Evolutionary conservation across 1,284 basidiomycete genomes (phyloP), one percentile per base, ranked within the genome.

Genomic region (Malassezia slooffiae): DNA sequence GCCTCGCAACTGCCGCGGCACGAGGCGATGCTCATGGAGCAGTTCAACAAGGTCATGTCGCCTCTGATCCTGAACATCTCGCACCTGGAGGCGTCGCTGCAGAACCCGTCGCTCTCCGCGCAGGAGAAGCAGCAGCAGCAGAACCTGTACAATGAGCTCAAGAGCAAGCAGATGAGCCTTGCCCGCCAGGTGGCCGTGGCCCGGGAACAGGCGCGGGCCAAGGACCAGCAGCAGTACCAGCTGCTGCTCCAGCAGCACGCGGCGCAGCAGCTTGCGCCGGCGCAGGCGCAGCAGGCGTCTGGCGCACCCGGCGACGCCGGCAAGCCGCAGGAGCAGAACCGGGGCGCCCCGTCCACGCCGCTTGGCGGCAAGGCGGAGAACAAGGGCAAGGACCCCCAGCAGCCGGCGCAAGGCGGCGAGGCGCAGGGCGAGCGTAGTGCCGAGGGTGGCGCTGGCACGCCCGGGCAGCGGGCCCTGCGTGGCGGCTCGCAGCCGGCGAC

Each of bases 121-220:
- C 57, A 62, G 34, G 56, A 62, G 31, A 40, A 57, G 26, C 56
- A 57, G 39, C 57, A 62, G 51, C 54, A 54, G 31, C 54, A 55
- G 21, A 58, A 55, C 28, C 48, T 48, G 22, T 43, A 57, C 36
- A 54, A 59, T 34, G 58, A 60, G 48, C 43, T 55, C 5, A 41
- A 56, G 13, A 55, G 50, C 15, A 57, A 60, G 29, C 60, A 60
- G 41, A 50, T 54, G 39, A 53, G 44, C 22, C 35, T 60, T 10
- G 60, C 60, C 10, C 55, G 58, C 30, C 60, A 62, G 43, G 59
- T 60, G 15, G 54, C 57, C 15, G 43, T 62, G 15, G 52, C 58
- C 1, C 43, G 57, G 13, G 60, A 59, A 45, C 52, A 50, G 27
- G 54, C 58, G 21, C 43, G 57, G 6, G 57, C 56, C 20, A 55